Evolutionary conservation across 441 rosid genomes (phyloP).

Genomic region (Adansonia madagascariensis): DNA sequence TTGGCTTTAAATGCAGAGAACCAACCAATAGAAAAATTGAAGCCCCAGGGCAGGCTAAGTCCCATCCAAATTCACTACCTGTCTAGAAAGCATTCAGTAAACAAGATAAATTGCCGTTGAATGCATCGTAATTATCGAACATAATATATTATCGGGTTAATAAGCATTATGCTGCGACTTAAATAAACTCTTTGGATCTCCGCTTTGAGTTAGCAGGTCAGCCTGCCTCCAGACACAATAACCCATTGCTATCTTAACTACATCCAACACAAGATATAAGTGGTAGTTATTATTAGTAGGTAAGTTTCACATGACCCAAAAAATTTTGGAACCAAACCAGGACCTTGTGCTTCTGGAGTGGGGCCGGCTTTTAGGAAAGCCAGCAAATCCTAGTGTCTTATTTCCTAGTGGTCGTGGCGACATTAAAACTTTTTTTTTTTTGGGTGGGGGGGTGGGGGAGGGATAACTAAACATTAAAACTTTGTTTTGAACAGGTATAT

Average conservation of each 20-base stretch:
- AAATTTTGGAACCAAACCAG: slow-evolving; percentile 22
- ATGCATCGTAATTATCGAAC: background rate
- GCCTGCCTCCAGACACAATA: background rate
- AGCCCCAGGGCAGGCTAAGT: background rate
- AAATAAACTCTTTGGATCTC: no score
- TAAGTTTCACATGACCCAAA: slow-evolving; percentile 40
- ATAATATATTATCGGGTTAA: background rate
- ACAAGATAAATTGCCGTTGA: no score
- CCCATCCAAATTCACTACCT: background rate
- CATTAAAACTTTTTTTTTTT: background rate
- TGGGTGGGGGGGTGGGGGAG: background rate
- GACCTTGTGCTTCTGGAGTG: slow-evolving; percentile 12
- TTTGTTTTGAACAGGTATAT: slow-evolving; percentile 36
- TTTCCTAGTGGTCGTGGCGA: background rate
- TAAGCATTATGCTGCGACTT: background rate
- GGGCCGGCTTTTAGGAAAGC: slow-evolving; percentile 5
- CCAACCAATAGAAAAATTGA: background rate
- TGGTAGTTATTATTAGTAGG: slow-evolving; percentile 51
- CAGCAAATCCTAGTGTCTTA: background rate
- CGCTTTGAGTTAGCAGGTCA: background rate
- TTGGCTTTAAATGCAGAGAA: slow-evolving; percentile 18
- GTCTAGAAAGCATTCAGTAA: background rate
- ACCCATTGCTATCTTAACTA: slow-evolving; percentile 24
- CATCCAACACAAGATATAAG: slow-evolving; percentile 37
- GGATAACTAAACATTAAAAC: background rate